Conservation (phyloP, 345 rosid species). For the Brassica carinata region DNA sequence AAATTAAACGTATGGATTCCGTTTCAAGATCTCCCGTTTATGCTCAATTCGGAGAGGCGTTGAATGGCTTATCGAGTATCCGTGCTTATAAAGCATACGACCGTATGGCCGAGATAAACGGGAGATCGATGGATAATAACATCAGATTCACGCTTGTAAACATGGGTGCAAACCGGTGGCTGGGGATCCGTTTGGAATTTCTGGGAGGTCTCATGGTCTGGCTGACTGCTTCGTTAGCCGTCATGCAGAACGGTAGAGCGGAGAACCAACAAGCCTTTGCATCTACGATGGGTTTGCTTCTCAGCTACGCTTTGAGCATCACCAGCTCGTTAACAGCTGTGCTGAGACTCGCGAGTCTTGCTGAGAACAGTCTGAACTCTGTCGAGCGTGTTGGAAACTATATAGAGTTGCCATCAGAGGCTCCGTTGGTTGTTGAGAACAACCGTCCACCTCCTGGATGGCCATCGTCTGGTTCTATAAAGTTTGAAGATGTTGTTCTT, state of each 20-base stretch:
- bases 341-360: conserved; percentile 94
- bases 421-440: conserved; percentile 70
- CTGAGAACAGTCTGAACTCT: conserved; percentile 94
- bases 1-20: conserved; percentile 97
- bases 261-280: conserved; percentile 87
- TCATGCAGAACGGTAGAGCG: conserved; percentile 91
- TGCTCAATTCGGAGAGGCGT: conserved; percentile 98
- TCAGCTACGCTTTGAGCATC: conserved; percentile 92
- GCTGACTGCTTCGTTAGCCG: conserved; percentile 96
- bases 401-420: conserved; percentile 86
- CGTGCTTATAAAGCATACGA: conserved; percentile 99
- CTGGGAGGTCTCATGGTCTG: conserved; percentile 98
- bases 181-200: conserved; percentile 83
- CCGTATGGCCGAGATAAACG: conserved; percentile 92
- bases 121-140: conserved; percentile 92
- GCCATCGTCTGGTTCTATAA: conserved; percentile 97
- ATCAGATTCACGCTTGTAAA: conserved; percentile 86
- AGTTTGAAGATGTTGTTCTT: conserved; percentile 86
- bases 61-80: conserved; percentile 88
- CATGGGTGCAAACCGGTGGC: conserved; percentile 97
- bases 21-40: conserved; percentile 91
- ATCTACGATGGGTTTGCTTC: conserved; percentile 96
- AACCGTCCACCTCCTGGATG: conserved; percentile 99
- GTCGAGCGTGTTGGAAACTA: conserved; percentile 96
- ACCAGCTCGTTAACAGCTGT: conserved; percentile 82